These are phyloP conservation scores for Solanum pimpinellifolium DNA, from an alignment of 257 asterid species.

Conservation along the genomic window DNA sequence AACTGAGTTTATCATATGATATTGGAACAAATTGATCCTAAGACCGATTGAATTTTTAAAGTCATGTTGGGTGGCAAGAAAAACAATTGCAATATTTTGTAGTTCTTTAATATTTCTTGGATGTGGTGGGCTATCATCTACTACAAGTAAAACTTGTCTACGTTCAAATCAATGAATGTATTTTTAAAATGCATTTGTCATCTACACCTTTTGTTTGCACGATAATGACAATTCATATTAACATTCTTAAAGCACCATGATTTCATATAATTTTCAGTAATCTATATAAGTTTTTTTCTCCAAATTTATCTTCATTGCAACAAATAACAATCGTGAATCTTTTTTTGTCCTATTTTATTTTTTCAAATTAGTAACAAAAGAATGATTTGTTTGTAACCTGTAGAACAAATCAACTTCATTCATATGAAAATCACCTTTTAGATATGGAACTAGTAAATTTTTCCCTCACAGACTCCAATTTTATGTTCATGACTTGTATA, in stretches of 20 bases:
- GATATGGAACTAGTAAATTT: not conserved
- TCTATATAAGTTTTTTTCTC: not conserved
- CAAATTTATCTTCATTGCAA: slow-evolving; percentile 2
- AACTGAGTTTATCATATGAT: not conserved
- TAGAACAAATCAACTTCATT: slow-evolving; percentile 4
- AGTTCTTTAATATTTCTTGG: slow-evolving; percentile 1
- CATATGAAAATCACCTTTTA: not conserved
- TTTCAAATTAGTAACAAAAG: slow-evolving; percentile 5
- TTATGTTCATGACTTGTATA: not conserved
- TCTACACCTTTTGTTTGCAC: not conserved
- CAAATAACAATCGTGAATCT: slow-evolving; percentile 3
- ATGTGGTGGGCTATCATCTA: not conserved
- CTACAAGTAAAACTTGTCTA: not conserved
- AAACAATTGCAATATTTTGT: not conserved
- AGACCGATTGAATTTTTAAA: not conserved
- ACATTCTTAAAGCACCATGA: not conserved
- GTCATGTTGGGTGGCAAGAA: slow-evolving; percentile 1
- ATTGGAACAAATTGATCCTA: not conserved
- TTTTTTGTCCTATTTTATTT: slow-evolving; percentile 4
- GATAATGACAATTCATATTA: not conserved
- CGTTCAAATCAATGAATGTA: not conserved
- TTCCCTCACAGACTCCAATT: not conserved
- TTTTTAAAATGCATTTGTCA: not conserved
- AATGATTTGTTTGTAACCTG: not conserved
- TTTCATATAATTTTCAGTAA: not conserved